These are phyloP conservation scores for Lumnitzera racemosa DNA, from an alignment of 345 rosid species.

Conservation along the genomic window DNA sequence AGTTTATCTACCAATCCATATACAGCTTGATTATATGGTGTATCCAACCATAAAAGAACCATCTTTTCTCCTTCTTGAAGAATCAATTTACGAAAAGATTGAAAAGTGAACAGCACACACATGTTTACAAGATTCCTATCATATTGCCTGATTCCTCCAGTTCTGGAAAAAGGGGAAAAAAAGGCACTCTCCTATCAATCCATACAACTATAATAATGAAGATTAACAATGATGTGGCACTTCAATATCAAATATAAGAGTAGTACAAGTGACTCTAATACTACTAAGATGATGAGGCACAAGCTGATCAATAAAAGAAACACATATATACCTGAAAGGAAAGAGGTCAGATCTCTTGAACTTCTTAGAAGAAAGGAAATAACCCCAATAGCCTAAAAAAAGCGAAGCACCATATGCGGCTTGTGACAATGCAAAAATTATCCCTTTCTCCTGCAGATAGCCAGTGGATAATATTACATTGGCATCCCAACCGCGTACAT, in stretches of 20 bases:
- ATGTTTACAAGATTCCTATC: conserved; percentile 74
- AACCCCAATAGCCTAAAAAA: conserved; percentile 82
- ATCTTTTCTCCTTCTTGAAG: conserved; percentile 98
- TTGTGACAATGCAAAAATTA: conserved; percentile 66
- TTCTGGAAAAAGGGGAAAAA: conserved; percentile 29
- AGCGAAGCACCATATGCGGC: conserved; percentile 75
- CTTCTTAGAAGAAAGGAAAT: conserved; percentile 47
- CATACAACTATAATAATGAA: not conserved
- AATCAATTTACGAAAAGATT: conserved; percentile 75
- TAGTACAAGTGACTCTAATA: not conserved
- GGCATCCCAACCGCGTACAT: not conserved
- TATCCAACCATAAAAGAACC: conserved; percentile 93
- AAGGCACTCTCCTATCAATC: no score
- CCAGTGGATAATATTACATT: not conserved
- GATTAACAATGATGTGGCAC: not conserved
- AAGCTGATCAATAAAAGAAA: conserved; percentile 1
- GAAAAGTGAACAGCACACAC: conserved; percentile 78
- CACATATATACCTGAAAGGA: conserved; percentile 67
- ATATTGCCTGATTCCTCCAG: conserved; percentile 36
- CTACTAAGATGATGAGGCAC: conserved; percentile 1
- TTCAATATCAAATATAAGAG: not conserved
- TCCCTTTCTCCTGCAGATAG: conserved; percentile 53
- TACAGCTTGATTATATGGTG: conserved; percentile 93
- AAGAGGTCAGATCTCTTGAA: conserved; percentile 48
- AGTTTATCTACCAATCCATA: conserved; percentile 92